Evolutionary conservation across 1,284 basidiomycete species (phyloP).

Genomic region (Acaromyces ingoldii): DNA sequence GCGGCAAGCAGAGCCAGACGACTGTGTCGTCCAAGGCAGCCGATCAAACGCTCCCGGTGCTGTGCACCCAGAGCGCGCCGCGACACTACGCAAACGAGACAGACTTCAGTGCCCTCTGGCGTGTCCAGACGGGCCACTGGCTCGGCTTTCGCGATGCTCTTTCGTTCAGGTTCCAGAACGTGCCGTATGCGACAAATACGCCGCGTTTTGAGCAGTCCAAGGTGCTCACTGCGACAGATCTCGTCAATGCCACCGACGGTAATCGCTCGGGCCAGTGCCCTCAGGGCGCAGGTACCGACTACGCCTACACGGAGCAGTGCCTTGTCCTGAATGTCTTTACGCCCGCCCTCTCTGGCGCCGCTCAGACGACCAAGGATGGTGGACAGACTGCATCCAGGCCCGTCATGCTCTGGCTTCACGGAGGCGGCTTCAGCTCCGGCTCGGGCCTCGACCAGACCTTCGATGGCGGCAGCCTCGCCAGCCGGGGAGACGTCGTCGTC

Average conservation of each 20-base stretch:
- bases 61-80: conserved; percentile 8
- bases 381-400: conserved; percentile 56
- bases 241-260: not conserved
- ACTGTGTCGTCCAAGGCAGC: not conserved
- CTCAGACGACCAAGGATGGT: too few relatives aligned
- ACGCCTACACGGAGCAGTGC: conserved; percentile 53
- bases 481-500: conserved; percentile 57
- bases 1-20: not conserved
- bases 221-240: not conserved
- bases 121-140: not conserved
- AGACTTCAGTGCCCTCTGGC: not conserved
- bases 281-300: not conserved
- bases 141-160: conserved; percentile 4
- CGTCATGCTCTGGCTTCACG: conserved; percentile 58
- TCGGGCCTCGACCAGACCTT: conserved; percentile 52
- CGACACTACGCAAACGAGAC: not conserved
- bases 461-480: conserved; percentile 55
- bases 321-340: conserved; percentile 61
- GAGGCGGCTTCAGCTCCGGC: conserved; percentile 52
- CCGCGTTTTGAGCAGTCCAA: conserved; percentile 5
- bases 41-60: not conserved
- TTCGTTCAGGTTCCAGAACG: conserved; percentile 5
- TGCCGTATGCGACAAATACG: conserved; percentile 7
- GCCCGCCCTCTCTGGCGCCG: conserved; percentile 53
- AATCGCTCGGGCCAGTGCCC: conserved; percentile 3